A percentile compares a stretch with the other conserved stretches of the same genome.
phyloP scores from a whole-genome alignment of 306 rosid species.

The Dryas alaskensis region DNA sequence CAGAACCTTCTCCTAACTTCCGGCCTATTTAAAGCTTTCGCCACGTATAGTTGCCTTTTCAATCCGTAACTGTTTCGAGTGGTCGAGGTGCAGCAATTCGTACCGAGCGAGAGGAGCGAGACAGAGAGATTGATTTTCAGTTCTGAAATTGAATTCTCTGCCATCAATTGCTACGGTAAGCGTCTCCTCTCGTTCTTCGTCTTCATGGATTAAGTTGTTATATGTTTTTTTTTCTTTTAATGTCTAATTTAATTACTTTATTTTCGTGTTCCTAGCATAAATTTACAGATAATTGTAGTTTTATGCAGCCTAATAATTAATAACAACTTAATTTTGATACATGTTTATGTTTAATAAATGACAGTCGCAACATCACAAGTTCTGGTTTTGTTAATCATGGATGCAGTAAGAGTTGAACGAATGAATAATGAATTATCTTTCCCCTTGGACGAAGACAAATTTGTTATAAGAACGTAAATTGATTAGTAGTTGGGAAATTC shows the following conservation, averaged over 20 bases:
- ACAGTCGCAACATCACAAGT: not conserved
- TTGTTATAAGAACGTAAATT: not conserved
- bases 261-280: not conserved
- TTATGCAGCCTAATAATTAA: not conserved
- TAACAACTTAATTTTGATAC: not conserved
- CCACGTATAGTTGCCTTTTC: accelerated
- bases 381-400: not conserved
- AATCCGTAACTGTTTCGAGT: not conserved
- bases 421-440: too few relatives aligned
- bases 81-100: not conserved
- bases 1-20: slow-evolving; percentile 4
- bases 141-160: not conserved
- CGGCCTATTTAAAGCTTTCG: not conserved
- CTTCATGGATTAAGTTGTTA: not conserved
- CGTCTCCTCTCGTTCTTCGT: not conserved
- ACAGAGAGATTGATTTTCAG: not conserved
- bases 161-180: not conserved
- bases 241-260: not conserved
- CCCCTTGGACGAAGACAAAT: not conserved
- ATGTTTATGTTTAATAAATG: not conserved
- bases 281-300: too few relatives aligned
- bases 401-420: not conserved
- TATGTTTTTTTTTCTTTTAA: not conserved
- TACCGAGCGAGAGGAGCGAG: not conserved
- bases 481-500: not conserved